Percentiles rank a stretch among this genome's conserved stretches.
phyloP scores from a whole-genome alignment of 2,329 filamentous ascomycete species.

The Neurospora sp. region DNA sequence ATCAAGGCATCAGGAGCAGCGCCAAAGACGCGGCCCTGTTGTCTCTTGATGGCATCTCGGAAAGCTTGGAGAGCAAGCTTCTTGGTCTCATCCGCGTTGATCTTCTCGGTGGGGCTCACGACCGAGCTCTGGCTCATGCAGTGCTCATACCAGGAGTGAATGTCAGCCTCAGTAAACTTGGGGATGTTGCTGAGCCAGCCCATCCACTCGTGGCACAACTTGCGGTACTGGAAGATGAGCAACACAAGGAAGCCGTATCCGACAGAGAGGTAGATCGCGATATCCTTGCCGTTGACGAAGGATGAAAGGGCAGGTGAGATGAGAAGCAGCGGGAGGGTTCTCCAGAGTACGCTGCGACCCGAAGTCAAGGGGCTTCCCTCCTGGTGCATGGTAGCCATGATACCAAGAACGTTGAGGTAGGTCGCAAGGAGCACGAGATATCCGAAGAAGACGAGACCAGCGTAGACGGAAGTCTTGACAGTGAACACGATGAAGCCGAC shows the following conservation, averaged over 20 bases:
- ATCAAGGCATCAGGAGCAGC: conserved; percentile 13
- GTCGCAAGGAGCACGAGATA: conserved; percentile 49
- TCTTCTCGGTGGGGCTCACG: background rate
- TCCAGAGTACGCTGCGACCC: conserved; percentile 46
- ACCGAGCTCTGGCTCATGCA: conserved; percentile 4
- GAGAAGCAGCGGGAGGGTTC: conserved; percentile 44
- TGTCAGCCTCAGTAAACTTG: conserved; percentile 37
- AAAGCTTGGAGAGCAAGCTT: conserved; percentile 20
- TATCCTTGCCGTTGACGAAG: conserved; percentile 41
- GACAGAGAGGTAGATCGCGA: conserved; percentile 45
- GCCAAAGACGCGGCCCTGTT: conserved; percentile 8
- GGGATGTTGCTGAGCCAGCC: conserved; percentile 45
- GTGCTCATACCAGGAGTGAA: conserved; percentile 37
- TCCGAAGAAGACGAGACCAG: conserved; percentile 48
- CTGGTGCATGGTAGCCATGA: conserved; percentile 42
- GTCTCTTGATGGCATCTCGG: conserved; percentile 25
- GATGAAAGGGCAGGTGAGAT: conserved; percentile 47
- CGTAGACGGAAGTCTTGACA: conserved; percentile 28
- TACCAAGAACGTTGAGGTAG: conserved; percentile 48
- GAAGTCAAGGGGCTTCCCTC: conserved; percentile 45
- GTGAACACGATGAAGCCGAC: conserved; percentile 42
- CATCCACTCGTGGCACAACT: conserved; percentile 47
- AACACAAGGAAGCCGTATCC: conserved; percentile 42
- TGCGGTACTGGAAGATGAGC: conserved; percentile 43
- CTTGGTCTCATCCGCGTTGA: conserved; percentile 9